Conservation (phyloP, 169 alveolate genomes). For the Cryptosporidium tyzzeri region DNA sequence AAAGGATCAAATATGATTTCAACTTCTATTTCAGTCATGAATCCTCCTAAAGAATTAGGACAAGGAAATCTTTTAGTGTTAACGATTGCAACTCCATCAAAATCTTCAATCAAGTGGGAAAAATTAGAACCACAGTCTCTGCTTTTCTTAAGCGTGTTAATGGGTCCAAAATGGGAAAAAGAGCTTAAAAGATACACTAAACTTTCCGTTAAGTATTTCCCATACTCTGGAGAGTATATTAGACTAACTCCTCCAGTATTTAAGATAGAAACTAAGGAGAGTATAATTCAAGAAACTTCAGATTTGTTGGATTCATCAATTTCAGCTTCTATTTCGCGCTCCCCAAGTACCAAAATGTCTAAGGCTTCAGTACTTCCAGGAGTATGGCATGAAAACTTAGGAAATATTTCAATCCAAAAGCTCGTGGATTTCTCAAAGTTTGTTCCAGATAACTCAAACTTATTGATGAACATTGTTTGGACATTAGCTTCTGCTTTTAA, state of each 20-base stretch:
- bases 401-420: slow-evolving; percentile 18
- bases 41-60: slow-evolving; percentile 21
- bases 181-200: background rate
- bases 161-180: slow-evolving; percentile 21
- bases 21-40: slow-evolving; percentile 46
- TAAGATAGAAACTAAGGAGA: background rate
- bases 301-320: background rate
- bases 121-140: background rate
- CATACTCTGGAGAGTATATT: slow-evolving; percentile 62
- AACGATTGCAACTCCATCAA: slow-evolving; percentile 2
- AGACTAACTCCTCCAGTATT: slow-evolving; percentile 67
- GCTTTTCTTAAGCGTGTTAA: slow-evolving; percentile 29
- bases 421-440: slow-evolving; percentile 17
- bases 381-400: slow-evolving; percentile 63
- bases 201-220: slow-evolving; percentile 48
- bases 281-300: background rate
- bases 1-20: background rate
- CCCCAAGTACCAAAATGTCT: background rate
- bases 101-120: slow-evolving; percentile 15
- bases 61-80: background rate
- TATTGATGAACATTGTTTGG: slow-evolving; percentile 46
- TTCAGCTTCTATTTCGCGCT: background rate
- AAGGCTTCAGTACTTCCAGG: slow-evolving; percentile 30
- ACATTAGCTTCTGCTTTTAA: slow-evolving; percentile 28
- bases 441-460: slow-evolving; percentile 38